Percentiles rank a stretch among this genome's conserved stretches.
phyloP scores from a whole-genome alignment of 1,284 basidiomycete genomes.

The Acaromyces ingoldii region DNA sequence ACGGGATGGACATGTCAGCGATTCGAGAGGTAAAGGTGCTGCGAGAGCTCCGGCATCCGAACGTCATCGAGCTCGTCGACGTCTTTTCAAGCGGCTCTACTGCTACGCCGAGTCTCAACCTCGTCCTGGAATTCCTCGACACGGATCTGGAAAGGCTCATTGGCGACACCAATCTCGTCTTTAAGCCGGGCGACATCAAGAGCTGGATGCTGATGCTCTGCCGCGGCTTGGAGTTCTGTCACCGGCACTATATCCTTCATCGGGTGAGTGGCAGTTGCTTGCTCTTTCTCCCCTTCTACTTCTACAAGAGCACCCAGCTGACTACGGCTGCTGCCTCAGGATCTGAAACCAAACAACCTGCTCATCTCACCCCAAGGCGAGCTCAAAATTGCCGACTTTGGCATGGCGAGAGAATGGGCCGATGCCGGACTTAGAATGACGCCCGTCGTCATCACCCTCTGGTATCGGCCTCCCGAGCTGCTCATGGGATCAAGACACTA shows the following conservation, averaged over 20 bases:
- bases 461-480: slow-evolving; percentile 95
- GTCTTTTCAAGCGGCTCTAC: slow-evolving; percentile 88
- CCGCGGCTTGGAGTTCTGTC: slow-evolving; percentile 92
- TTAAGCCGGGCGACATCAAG: slow-evolving; percentile 93
- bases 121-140: slow-evolving; percentile 94
- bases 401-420: slow-evolving; percentile 89
- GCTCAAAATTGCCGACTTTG: slow-evolving; percentile 98
- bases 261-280: slow-evolving; percentile 70
- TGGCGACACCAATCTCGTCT: slow-evolving; percentile 83
- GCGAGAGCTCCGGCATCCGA: slow-evolving; percentile 86
- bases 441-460: slow-evolving; percentile 90
- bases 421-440: slow-evolving; percentile 95
- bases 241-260: slow-evolving; percentile 87
- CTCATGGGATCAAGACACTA: slow-evolving; percentile 83
- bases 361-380: slow-evolving; percentile 84
- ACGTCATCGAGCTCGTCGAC: slow-evolving; percentile 92
- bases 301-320: too few species aligned
- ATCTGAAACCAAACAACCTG: slow-evolving; percentile 98
- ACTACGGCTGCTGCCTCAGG: slow-evolving; percentile 54
- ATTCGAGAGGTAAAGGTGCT: slow-evolving; percentile 97
- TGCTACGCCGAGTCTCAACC: slow-evolving; percentile 68
- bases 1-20: slow-evolving; percentile 97
- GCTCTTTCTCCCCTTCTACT: not conserved
- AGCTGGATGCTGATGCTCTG: slow-evolving; percentile 99
- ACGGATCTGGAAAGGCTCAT: slow-evolving; percentile 98